phyloP scores from a whole-genome alignment of 169 alveolate species.

The Toxoplasma gondii region DNA sequence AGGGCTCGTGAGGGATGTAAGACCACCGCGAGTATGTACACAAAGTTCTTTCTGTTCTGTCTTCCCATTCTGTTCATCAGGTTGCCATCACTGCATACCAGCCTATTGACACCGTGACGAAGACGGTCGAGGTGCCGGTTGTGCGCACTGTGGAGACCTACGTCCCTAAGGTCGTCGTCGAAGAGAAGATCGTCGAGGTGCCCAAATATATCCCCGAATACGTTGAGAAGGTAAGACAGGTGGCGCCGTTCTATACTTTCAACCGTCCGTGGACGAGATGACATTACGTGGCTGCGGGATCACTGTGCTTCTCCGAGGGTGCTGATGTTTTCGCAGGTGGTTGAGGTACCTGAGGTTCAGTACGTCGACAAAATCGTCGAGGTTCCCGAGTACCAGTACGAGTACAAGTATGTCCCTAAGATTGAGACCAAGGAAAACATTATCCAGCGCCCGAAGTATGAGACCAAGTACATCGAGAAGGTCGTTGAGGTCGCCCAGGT shows the following conservation, averaged over 20 bases:
- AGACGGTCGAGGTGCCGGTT: slow-evolving; percentile 83
- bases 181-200: slow-evolving; percentile 82
- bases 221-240: slow-evolving; percentile 77
- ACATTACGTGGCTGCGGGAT: no score
- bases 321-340: slow-evolving; percentile 67
- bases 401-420: slow-evolving; percentile 81
- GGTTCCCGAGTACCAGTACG: slow-evolving; percentile 80
- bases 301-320: neutral
- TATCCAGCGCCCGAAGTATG: slow-evolving; percentile 79
- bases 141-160: slow-evolving; percentile 82
- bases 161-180: slow-evolving; percentile 83
- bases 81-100: slow-evolving; percentile 81
- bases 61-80: slow-evolving; percentile 52
- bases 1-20: no score
- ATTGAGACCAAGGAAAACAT: slow-evolving; percentile 83
- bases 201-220: slow-evolving; percentile 82
- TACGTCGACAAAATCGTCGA: slow-evolving; percentile 83
- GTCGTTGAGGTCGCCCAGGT: slow-evolving; percentile 81
- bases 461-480: slow-evolving; percentile 82
- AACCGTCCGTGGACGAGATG: neutral
- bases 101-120: slow-evolving; percentile 78
- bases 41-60: neutral
- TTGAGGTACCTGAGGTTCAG: slow-evolving; percentile 85
- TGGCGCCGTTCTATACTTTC: neutral
- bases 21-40: no score